phyloP scores from a whole-genome alignment of 805 yeast genomes.

The Spathaspora sp. region DNA sequence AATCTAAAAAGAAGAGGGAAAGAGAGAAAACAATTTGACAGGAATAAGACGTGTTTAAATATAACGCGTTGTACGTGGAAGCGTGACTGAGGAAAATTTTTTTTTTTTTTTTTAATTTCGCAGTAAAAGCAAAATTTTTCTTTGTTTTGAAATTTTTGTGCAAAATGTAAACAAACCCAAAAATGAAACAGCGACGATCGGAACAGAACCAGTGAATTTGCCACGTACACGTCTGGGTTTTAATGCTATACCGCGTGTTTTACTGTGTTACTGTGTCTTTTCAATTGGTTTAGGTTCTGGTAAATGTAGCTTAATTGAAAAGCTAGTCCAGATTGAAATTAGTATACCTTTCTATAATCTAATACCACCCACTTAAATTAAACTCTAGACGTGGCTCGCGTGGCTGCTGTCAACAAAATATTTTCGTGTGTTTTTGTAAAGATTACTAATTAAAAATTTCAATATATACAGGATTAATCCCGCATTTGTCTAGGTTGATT shows the following conservation, averaged over 20 bases:
- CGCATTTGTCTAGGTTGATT: neutral
- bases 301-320: too few species aligned
- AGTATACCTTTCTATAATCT: neutral
- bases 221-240: neutral
- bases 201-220: neutral
- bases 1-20: constrained; percentile 4
- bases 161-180: neutral
- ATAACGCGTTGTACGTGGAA: neutral
- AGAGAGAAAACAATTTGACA: neutral
- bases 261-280: too few species aligned
- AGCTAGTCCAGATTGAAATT: too few species aligned
- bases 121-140: neutral
- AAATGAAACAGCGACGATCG: neutral
- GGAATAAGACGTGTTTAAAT: constrained; percentile 4
- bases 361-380: too few species aligned
- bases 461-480: neutral
- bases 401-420: neutral
- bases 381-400: neutral
- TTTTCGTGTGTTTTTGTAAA: neutral
- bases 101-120: neutral
- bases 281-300: too few species aligned
- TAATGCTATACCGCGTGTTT: neutral
- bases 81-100: neutral
- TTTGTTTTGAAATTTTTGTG: neutral
- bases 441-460: neutral